Conservation (phyloP, 2,329 filamentous ascomycete species). For the Gnomoniopsis smithogilvyi region DNA sequence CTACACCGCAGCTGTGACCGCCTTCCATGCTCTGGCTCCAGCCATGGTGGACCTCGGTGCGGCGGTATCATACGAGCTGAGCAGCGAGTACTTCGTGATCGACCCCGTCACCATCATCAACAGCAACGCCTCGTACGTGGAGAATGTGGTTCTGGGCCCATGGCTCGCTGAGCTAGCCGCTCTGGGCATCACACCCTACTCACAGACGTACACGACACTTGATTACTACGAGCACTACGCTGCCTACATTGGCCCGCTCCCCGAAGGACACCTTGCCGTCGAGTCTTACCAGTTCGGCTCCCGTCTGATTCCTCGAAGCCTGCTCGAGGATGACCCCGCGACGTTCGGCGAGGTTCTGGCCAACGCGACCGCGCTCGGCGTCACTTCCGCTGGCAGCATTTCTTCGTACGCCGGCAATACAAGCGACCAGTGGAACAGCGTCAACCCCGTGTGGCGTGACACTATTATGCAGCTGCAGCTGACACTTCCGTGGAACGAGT, state of each 20-base stretch:
- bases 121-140: constrained; percentile 24
- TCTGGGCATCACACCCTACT: constrained; percentile 23
- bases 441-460: constrained; percentile 36
- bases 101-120: constrained; percentile 27
- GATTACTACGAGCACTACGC: constrained; percentile 31
- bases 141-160: constrained; percentile 27
- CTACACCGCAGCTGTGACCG: constrained; percentile 21
- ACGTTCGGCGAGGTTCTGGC: constrained; percentile 28
- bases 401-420: constrained; percentile 28
- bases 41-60: constrained; percentile 24
- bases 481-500: constrained; percentile 24
- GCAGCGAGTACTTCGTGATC: constrained; percentile 20
- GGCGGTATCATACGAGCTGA: constrained; percentile 23
- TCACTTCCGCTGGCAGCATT: constrained; percentile 26
- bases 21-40: constrained; percentile 23
- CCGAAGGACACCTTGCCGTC: constrained; percentile 31
- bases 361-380: constrained; percentile 29
- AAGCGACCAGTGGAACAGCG: constrained; percentile 31
- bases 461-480: constrained; percentile 31
- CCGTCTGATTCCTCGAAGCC: constrained; percentile 31
- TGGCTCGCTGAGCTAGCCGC: constrained; percentile 26
- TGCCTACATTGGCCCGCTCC: constrained; percentile 33
- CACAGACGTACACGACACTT: constrained; percentile 25
- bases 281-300: constrained; percentile 32
- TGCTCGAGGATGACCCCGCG: constrained; percentile 27